Percentiles rank a stretch among this genome's conserved stretches.
phyloP scores from a whole-genome alignment of 2,329 filamentous ascomycete genomes.

The Trichoderma hamatum region DNA sequence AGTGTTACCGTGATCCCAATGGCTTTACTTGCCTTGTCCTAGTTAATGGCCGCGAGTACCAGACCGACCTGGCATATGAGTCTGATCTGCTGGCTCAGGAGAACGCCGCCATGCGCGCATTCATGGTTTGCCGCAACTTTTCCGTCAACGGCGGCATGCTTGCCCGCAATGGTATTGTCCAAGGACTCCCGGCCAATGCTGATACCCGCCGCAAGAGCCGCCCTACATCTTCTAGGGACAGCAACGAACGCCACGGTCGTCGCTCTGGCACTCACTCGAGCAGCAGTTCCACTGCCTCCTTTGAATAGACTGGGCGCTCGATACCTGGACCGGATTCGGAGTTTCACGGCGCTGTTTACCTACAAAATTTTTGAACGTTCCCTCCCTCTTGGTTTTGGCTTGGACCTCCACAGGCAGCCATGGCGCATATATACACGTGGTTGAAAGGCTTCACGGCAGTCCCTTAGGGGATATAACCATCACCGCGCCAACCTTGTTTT shows the following conservation, averaged over 20 bases:
- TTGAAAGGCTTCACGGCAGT: constrained; percentile 46
- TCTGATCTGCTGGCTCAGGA: constrained; percentile 84
- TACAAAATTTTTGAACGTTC: not conserved
- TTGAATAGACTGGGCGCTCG: constrained; percentile 49
- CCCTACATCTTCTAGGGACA: constrained; percentile 53
- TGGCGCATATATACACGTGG: constrained; percentile 38
- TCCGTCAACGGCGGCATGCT: constrained; percentile 95
- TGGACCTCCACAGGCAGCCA: constrained; percentile 19
- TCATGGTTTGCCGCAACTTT: constrained; percentile 97
- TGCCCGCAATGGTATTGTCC: constrained; percentile 68
- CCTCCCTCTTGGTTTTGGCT: constrained; percentile 6
- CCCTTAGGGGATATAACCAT: constrained; percentile 38
- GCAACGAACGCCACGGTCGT: constrained; percentile 49
- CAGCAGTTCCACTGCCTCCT: constrained; percentile 64
- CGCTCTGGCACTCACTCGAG: constrained; percentile 62
- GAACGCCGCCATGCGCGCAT: constrained; percentile 92
- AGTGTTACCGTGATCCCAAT: constrained; percentile 71
- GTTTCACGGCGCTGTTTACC: constrained; percentile 3
- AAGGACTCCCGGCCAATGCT: constrained; percentile 61
- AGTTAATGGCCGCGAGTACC: constrained; percentile 96
- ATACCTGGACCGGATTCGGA: constrained; percentile 3
- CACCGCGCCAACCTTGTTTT: constrained; percentile 19
- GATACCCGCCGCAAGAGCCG: constrained; percentile 56
- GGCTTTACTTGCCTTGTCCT: constrained; percentile 90
- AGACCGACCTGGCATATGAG: constrained; percentile 83